A percentile compares a stretch with the other conserved stretches of the same genome.
phyloP scores from a whole-genome alignment of 2,329 filamentous ascomycete species.

The Aspergillus fijiensis region DNA sequence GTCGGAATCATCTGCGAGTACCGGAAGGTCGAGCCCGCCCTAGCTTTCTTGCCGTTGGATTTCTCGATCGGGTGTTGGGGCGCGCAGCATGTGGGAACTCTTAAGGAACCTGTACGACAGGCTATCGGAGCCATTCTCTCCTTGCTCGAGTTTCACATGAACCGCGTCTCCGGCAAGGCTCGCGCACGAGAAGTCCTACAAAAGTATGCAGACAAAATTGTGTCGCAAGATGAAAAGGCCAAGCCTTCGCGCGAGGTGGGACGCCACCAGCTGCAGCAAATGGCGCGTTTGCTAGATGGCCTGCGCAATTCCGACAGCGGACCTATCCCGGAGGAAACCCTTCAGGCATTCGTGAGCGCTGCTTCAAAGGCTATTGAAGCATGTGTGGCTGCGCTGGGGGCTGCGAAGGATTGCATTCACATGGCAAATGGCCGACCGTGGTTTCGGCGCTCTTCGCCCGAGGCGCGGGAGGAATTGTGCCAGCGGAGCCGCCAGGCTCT shows the following conservation, averaged over 20 bases:
- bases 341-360: not conserved
- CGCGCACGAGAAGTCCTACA: conserved; percentile 1
- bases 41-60: conserved; percentile 50
- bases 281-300: not conserved
- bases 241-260: not conserved
- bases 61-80: conserved; percentile 50
- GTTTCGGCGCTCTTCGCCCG: not conserved
- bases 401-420: not conserved
- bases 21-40: conserved; percentile 39
- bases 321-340: not conserved
- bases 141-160: conserved; percentile 48
- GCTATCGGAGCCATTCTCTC: conserved; percentile 37
- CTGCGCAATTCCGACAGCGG: not conserved
- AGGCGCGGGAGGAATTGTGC: not conserved
- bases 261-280: not conserved
- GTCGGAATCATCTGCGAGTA: conserved; percentile 36
- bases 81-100: conserved; percentile 42
- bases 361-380: not conserved
- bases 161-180: conserved; percentile 19
- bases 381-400: not conserved
- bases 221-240: not conserved
- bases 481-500: not conserved
- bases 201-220: not conserved
- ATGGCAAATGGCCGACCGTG: not conserved
- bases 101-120: conserved; percentile 41